These are phyloP conservation scores for Cyclotella kingstonii DNA, from an alignment of 108 stramenopile genomes.

Conservation along the genomic window DNA sequence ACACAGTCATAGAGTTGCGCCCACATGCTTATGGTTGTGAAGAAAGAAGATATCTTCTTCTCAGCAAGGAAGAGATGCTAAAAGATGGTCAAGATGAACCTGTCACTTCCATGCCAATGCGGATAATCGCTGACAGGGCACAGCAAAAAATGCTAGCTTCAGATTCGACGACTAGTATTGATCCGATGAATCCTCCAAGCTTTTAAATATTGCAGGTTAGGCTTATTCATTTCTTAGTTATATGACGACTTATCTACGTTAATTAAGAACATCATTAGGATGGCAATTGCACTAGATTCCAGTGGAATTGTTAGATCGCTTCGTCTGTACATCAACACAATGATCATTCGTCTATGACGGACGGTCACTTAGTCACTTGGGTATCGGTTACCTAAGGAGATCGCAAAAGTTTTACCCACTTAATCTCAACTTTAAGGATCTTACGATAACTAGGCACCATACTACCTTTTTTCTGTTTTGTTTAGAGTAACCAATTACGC, in stretches of 20 bases:
- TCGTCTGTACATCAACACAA: no score
- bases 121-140: constrained; percentile 20
- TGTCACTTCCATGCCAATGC: constrained; percentile 75
- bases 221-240: background rate
- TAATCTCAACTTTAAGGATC: no score
- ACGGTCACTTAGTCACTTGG: no score
- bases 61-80: constrained; percentile 87
- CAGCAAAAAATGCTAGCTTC: background rate
- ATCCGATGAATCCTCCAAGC: constrained; percentile 45
- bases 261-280: background rate
- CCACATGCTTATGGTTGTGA: constrained; percentile 95
- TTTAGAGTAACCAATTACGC: no score
- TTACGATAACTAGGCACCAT: no score
- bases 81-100: constrained; percentile 92
- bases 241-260: background rate
- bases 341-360: no score
- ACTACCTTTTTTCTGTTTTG: no score
- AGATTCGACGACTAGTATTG: constrained; percentile 10
- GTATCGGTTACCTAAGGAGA: no score
- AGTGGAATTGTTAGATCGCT: no score
- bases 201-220: constrained; percentile 18
- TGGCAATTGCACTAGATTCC: no score
- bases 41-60: constrained; percentile 89
- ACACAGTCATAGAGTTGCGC: constrained; percentile 95
- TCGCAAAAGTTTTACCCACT: no score